A percentile compares a stretch with the other conserved stretches of the same genome.
phyloP scores from a whole-genome alignment of 2,329 filamentous ascomycete genomes.

The Sporothrix variecibatus region DNA sequence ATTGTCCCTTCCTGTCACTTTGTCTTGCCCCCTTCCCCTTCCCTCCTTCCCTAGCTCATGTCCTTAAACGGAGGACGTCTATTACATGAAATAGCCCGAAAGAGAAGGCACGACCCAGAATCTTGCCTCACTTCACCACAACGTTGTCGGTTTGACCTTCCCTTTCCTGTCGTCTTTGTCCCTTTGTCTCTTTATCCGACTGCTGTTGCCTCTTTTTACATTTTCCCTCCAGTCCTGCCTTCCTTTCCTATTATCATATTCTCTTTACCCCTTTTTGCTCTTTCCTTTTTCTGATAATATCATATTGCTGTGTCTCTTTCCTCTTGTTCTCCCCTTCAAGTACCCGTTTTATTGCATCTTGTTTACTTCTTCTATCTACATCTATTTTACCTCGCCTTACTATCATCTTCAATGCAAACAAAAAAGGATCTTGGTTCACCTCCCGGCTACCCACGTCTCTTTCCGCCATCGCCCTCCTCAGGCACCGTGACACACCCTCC shows the following conservation, averaged over 20 bases:
- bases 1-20: constrained; percentile 18
- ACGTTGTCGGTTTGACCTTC: constrained; percentile 17
- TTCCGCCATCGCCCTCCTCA: not conserved
- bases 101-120: constrained; percentile 13
- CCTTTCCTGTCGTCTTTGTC: constrained; percentile 4
- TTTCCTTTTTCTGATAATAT: not conserved
- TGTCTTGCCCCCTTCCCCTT: not conserved
- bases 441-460: constrained; percentile 10
- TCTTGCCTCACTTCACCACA: not conserved
- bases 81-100: constrained; percentile 5
- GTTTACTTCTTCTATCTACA: not conserved
- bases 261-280: not conserved
- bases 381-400: not conserved
- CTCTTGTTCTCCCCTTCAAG: not conserved
- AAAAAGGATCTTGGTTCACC: constrained; percentile 5
- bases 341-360: constrained; percentile 5
- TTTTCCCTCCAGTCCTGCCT: not conserved
- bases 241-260: not conserved
- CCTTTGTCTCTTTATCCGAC: not conserved
- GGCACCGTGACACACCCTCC: not conserved
- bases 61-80: constrained; percentile 22
- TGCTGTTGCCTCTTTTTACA: not conserved
- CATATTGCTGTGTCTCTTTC: not conserved
- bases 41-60: constrained; percentile 19
- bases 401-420: constrained; percentile 13